phyloP scores from a whole-genome alignment of 805 yeast genomes.

The Yarrowia bubula region DNA sequence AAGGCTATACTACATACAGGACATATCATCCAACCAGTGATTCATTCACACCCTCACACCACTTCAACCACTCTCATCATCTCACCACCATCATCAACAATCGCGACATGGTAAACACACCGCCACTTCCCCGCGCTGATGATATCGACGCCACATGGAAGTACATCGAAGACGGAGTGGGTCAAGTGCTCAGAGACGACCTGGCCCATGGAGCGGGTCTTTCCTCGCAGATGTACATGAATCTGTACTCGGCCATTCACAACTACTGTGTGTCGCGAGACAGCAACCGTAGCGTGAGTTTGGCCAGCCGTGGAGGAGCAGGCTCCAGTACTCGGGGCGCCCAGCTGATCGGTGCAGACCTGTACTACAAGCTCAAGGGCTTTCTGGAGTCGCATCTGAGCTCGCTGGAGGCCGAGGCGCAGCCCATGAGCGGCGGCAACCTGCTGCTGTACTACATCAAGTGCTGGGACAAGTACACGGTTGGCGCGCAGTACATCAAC shows the following conservation, averaged over 20 bases:
- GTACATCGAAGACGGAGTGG: conserved; percentile 43
- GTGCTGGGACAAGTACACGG: conserved; percentile 84
- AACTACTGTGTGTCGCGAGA: conserved; percentile 69
- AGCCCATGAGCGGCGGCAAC: conserved; percentile 54
- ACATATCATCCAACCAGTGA: neutral
- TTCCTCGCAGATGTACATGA: conserved; percentile 61
- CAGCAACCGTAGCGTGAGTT: conserved; percentile 28
- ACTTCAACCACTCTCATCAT: neutral
- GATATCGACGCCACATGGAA: conserved; percentile 43
- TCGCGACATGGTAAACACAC: conserved; percentile 21
- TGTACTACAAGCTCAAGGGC: conserved; percentile 66
- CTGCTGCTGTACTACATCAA: conserved; percentile 80
- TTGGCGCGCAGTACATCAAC: conserved; percentile 87
- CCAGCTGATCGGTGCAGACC: conserved; percentile 82
- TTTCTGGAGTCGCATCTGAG: conserved; percentile 58
- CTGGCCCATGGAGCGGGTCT: conserved; percentile 38
- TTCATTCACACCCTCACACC: neutral
- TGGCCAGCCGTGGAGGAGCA: conserved; percentile 31
- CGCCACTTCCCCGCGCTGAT: conserved; percentile 34
- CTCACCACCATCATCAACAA: neutral
- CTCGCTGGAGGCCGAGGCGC: conserved; percentile 36
- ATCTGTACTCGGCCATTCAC: conserved; percentile 87
- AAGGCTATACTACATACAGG: neutral
- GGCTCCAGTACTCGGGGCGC: conserved; percentile 34
- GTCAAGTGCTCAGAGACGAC: conserved; percentile 41